These are phyloP conservation scores for Phaeodactylum tricornutum DNA, from an alignment of 108 stramenopile species.

Conservation along the genomic window DNA sequence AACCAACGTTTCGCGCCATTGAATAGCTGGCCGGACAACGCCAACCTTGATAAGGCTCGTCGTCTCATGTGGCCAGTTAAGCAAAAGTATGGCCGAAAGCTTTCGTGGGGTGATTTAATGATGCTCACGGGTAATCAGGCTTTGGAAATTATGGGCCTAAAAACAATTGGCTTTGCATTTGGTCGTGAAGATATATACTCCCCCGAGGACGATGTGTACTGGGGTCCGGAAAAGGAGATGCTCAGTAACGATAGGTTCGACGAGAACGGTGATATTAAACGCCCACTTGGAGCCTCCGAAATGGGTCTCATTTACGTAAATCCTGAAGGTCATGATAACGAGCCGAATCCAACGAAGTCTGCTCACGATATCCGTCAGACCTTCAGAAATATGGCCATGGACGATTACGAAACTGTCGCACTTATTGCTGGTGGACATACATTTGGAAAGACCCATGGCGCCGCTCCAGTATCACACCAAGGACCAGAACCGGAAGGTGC, in stretches of 20 bases:
- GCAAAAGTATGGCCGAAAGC: constrained; percentile 48
- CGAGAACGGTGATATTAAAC: constrained; percentile 40
- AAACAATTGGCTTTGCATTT: constrained; percentile 54
- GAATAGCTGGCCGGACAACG: constrained; percentile 79
- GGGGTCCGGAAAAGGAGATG: constrained; percentile 63
- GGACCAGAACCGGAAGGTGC: no score
- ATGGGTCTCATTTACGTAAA: constrained; percentile 84
- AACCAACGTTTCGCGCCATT: no score
- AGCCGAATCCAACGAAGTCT: constrained; percentile 49
- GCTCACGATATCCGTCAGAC: constrained; percentile 71
- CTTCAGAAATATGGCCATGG: constrained; percentile 68
- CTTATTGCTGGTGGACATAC: constrained; percentile 77
- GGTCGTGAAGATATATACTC: constrained; percentile 60
- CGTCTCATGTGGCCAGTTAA: constrained; percentile 68
- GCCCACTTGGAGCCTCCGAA: constrained; percentile 65
- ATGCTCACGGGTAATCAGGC: constrained; percentile 78
- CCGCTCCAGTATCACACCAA: no score
- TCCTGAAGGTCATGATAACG: constrained; percentile 66
- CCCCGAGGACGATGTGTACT: constrained; percentile 61
- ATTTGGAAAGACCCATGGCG: constrained; percentile 74
- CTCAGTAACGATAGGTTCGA: no score
- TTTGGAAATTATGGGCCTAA: constrained; percentile 53
- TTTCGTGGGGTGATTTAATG: constrained; percentile 71
- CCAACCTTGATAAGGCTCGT: constrained; percentile 62
- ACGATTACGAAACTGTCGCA: constrained; percentile 71